Conservation (phyloP, 345 rosid genomes). For the Eucalyptus erythrocorys region DNA sequence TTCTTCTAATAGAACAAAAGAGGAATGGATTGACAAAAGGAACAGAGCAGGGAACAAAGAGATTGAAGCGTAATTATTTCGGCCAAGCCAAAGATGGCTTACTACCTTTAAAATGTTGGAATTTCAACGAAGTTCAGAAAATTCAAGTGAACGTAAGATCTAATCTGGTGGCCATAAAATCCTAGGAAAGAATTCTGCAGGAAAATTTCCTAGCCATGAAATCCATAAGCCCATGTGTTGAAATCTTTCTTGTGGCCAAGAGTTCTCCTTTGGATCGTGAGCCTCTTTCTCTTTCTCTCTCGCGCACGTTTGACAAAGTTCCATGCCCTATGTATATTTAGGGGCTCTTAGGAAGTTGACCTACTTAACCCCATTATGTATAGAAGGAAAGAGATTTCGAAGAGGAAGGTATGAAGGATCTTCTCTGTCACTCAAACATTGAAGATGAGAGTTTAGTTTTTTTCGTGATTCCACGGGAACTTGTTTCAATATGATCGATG, state of each 20-base stretch:
- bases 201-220: constrained; percentile 2
- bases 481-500: background rate
- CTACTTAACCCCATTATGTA: background rate
- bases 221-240: constrained; percentile 16
- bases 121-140: background rate
- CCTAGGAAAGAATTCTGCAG: background rate
- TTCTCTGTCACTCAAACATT: background rate
- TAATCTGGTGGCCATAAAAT: constrained; percentile 6
- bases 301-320: background rate
- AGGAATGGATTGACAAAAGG: background rate
- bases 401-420: background rate
- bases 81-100: background rate
- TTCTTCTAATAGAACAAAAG: background rate
- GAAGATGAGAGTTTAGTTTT: background rate
- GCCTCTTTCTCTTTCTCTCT: background rate
- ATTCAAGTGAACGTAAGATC: background rate
- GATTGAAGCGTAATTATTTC: background rate
- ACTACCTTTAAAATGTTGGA: background rate
- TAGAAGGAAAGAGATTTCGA: background rate
- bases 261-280: background rate
- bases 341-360: background rate
- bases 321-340: background rate
- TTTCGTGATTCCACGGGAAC: background rate
- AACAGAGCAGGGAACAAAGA: background rate
- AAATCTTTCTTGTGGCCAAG: constrained; percentile 7